Percentiles rank a stretch among this genome's conserved stretches.
phyloP scores from a whole-genome alignment of 2,329 filamentous ascomycete genomes.

The Penicillium sp. region DNA sequence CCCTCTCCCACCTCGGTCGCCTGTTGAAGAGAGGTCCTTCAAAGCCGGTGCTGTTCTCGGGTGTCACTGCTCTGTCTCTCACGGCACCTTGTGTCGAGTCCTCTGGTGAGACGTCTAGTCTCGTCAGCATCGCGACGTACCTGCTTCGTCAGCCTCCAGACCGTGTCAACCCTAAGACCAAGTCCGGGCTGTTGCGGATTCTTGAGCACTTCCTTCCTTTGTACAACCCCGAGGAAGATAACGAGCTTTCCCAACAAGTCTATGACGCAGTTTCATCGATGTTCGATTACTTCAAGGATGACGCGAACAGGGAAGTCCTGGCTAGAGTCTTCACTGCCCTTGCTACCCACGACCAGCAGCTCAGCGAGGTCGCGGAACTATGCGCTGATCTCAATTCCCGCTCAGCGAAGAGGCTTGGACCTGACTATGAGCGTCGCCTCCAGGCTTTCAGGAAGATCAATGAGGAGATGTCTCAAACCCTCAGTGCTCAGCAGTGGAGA shows the following conservation, averaged over 20 bases:
- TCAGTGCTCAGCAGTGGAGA: constrained; percentile 76
- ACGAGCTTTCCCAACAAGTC: constrained; percentile 63
- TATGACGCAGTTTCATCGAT: constrained; percentile 76
- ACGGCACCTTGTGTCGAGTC: constrained; percentile 70
- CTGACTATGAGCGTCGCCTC: constrained; percentile 82
- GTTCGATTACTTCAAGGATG: constrained; percentile 88
- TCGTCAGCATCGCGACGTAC: constrained; percentile 78
- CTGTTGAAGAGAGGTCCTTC: constrained; percentile 62
- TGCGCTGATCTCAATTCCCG: constrained; percentile 83
- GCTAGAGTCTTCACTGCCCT: constrained; percentile 73
- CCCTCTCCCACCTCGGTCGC: constrained; percentile 58
- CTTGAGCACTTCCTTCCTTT: constrained; percentile 77
- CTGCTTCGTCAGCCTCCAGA: constrained; percentile 83
- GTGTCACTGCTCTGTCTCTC: constrained; percentile 76
- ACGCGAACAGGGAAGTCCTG: constrained; percentile 71
- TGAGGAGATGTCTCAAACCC: constrained; percentile 58
- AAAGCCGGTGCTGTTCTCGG: constrained; percentile 75
- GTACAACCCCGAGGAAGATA: constrained; percentile 59
- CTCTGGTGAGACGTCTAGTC: constrained; percentile 65
- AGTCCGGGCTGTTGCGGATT: constrained; percentile 76
- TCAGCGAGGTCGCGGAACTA: constrained; percentile 66
- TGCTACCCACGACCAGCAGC: constrained; percentile 62
- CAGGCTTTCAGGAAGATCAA: constrained; percentile 74
- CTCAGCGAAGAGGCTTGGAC: constrained; percentile 70
- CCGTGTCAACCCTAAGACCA: constrained; percentile 78